Evolutionary conservation across 2,329 filamentous ascomycete genomes (phyloP), one percentile per base, ranked within the genome.

Genomic region (Mycogone perniciosa): DNA sequence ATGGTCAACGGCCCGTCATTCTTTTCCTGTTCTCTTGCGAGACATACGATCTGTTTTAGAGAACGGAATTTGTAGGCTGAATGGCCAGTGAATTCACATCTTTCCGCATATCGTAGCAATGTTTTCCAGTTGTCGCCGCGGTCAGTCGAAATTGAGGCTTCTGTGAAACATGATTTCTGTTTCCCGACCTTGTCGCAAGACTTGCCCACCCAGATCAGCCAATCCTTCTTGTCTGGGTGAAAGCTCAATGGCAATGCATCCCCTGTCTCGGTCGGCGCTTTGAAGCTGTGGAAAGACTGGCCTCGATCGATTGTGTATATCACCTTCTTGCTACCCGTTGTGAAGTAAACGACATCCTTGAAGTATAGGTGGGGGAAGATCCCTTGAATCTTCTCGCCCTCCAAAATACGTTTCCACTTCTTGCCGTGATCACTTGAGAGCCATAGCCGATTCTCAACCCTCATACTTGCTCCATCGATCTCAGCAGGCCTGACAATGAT

Each of bases 341-440:
- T 76, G 70, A 99, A 90, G 68, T 88, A 99, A 30, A 93, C 87
- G 38, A 84, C 79, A 62, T 96, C 89, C 60, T 88, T 89, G 68
- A 89, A 85, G 68, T 90, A 87, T 44, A 76, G 76, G 64, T 99
- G 89, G 27, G 86, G 87, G 51, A 86, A 79, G 57, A 99, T 88
- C 20, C 72, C 75, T 41, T 77, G 72, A 51, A 97, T 81, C 2
- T 82, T 74, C 57, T 91, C 82, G 31, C 82, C 81, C 51, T 87
- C 76, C 3, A 95, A 77, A 41, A 84, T 83, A 48, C 65, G 73
- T 27, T 82, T 73, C 92, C 93, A 99, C 2, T 71, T 84, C 71
- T 95, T 95, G 62, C 93, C 93, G 62, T 96, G 92, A 64, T 99
- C 84, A 48, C 84, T 80, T 0, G 88, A 88, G 50, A 95, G 77